These are phyloP conservation scores for Kuraishia hungarica DNA, from an alignment of 805 yeast genomes.

Conservation along the genomic window DNA sequence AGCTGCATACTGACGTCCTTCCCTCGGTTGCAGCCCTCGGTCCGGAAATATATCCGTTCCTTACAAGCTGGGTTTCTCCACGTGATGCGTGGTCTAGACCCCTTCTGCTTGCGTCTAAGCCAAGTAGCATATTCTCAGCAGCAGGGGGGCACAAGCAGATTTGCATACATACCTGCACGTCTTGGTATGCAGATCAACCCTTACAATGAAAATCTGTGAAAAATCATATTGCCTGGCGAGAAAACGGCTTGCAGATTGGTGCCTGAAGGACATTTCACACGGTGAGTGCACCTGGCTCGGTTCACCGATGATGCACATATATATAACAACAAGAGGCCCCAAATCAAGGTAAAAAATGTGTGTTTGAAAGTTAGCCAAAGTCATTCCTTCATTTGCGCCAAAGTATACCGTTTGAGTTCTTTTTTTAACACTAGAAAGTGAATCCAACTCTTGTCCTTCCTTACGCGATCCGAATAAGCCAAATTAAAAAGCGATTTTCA, in stretches of 20 bases:
- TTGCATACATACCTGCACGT: neutral
- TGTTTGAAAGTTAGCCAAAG: neutral
- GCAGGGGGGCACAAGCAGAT: neutral
- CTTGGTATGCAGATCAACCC: neutral
- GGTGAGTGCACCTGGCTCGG: neutral
- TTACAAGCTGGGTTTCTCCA: neutral
- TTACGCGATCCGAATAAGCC: neutral
- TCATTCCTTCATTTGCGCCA: neutral
- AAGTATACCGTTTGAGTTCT: neutral
- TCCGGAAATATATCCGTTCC: neutral
- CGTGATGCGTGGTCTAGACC: neutral
- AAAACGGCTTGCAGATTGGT: neutral
- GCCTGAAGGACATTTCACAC: neutral
- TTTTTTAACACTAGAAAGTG: neutral
- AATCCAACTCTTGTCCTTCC: constrained; percentile 1
- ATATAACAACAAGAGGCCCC: neutral
- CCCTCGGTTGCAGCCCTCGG: neutral
- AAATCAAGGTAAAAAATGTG: neutral
- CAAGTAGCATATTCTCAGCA: neutral
- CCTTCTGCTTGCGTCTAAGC: neutral
- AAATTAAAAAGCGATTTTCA: neutral
- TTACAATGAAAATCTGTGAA: neutral
- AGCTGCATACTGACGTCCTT: neutral
- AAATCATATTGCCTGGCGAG: neutral
- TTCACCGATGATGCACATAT: neutral